phyloP scores from a whole-genome alignment of 23 red algal species.

The Gracilaria vermiculophylla region DNA sequence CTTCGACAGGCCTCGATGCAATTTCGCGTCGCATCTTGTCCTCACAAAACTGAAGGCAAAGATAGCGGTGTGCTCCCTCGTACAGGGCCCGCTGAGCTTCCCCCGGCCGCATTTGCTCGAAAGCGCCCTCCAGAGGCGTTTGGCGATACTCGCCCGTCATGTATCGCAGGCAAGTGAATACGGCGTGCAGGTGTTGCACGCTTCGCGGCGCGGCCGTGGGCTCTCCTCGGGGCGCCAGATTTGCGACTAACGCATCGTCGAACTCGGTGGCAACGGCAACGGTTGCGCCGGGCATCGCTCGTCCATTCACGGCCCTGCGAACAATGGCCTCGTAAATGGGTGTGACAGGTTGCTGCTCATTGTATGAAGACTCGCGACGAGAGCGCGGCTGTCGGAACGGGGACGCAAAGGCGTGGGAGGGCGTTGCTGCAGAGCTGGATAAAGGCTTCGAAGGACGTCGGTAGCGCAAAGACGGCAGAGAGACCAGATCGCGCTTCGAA shows the following conservation, averaged over 20 bases:
- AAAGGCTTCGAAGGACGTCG: neutral
- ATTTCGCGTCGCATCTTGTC: constrained; percentile 75
- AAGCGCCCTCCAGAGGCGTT: constrained; percentile 22
- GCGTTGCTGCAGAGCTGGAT: neutral
- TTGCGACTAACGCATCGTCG: constrained; percentile 27
- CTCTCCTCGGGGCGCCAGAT: constrained; percentile 51
- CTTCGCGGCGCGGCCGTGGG: constrained; percentile 17
- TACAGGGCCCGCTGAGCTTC: neutral
- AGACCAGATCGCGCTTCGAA: constrained; percentile 48
- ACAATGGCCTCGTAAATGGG: constrained; percentile 60
- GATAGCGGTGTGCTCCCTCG: constrained; percentile 35
- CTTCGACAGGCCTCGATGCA: constrained; percentile 57
- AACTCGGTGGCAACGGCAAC: constrained; percentile 43
- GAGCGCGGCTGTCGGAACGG: constrained; percentile 44
- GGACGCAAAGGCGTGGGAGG: constrained; percentile 42
- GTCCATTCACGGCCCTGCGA: constrained; percentile 15
- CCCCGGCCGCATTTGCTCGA: constrained; percentile 1
- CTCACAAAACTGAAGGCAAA: constrained; percentile 76
- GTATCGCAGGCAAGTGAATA: constrained; percentile 59
- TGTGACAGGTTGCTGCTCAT: constrained; percentile 14
- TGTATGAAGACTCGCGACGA: neutral
- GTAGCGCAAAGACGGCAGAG: constrained; percentile 9
- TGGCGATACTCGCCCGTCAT: constrained; percentile 27
- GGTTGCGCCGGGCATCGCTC: neutral
- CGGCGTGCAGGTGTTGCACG: constrained; percentile 59